phyloP scores from a whole-genome alignment of 495 filamentous ascomycete genomes.

The Talaromyces nanjingensis region DNA sequence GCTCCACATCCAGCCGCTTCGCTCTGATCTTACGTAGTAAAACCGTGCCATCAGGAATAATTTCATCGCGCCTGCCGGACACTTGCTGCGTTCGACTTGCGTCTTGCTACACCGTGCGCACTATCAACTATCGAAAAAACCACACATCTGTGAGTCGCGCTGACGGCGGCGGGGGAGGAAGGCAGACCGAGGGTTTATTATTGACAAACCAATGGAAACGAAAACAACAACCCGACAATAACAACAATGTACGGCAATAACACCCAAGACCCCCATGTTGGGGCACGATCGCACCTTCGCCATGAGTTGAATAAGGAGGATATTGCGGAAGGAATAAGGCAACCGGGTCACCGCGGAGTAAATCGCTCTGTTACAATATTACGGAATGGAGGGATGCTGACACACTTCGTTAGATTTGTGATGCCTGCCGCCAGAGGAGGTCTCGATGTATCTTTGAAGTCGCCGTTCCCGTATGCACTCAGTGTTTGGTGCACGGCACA shows the following conservation, averaged over 20 bases:
- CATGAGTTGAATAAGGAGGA: neutral
- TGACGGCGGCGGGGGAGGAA: neutral
- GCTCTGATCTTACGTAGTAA: neutral
- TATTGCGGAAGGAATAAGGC: neutral
- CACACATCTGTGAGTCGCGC: neutral
- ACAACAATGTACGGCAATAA: neutral
- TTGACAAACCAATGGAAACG: neutral
- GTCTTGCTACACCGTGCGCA: neutral
- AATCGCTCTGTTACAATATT: neutral
- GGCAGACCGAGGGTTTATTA: neutral
- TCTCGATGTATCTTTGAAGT: neutral
- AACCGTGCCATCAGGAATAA: neutral
- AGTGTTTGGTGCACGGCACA: constrained; percentile 1
- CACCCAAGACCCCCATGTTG: neutral
- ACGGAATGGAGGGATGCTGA: neutral
- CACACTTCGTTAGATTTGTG: neutral
- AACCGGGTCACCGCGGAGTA: neutral
- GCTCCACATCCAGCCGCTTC: neutral
- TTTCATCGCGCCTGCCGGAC: neutral
- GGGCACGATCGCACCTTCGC: neutral
- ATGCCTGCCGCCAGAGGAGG: constrained; percentile 5
- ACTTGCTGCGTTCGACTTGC: neutral
- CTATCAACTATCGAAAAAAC: neutral
- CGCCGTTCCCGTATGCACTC: neutral
- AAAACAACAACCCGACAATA: neutral